These are phyloP conservation scores for Cryptococcus depauperatus DNA, from an alignment of 1,284 basidiomycete genomes.

Conservation along the genomic window DNA sequence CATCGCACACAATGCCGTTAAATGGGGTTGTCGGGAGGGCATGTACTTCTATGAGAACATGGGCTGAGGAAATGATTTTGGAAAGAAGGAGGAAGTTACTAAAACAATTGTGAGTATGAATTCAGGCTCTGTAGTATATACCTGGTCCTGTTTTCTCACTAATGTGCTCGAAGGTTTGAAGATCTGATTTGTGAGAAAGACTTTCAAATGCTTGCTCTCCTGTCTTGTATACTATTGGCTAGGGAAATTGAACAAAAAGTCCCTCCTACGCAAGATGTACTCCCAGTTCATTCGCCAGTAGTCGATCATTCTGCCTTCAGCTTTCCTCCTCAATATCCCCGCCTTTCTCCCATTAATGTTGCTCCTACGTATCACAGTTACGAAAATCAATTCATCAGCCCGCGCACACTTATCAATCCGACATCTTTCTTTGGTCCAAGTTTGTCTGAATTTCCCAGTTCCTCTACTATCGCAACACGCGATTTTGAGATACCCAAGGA, in stretches of 20 bases:
- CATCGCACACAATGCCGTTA: too few relatives aligned
- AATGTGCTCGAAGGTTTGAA: conserved; percentile 51
- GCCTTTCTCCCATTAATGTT: conserved; percentile 2
- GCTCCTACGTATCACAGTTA: conserved; percentile 10
- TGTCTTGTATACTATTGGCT: conserved; percentile 60
- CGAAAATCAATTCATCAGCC: conserved; percentile 5
- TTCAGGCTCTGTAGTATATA: not conserved
- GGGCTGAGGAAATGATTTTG: conserved; percentile 37
- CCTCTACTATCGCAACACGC: conserved; percentile 29
- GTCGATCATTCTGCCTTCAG: conserved; percentile 38
- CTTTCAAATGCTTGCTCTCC: conserved; percentile 71
- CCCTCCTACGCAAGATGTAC: conserved; percentile 18
- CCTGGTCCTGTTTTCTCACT: not conserved
- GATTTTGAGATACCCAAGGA: conserved; percentile 32
- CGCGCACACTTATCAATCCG: conserved; percentile 13
- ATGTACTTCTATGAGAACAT: conserved; percentile 12
- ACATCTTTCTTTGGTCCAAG: conserved; percentile 31
- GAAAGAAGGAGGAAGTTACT: conserved; percentile 32
- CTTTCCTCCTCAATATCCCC: conserved; percentile 17
- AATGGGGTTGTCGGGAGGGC: conserved; percentile 1
- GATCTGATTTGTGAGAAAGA: conserved; percentile 61
- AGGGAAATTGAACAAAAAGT: conserved; percentile 19
- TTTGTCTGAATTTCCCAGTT: conserved; percentile 37
- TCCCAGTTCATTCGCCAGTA: conserved; percentile 29
- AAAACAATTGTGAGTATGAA: conserved; percentile 25